Evolutionary conservation across 1,284 basidiomycete genomes (phyloP).

Genomic region (Schizopora paradoxa): DNA sequence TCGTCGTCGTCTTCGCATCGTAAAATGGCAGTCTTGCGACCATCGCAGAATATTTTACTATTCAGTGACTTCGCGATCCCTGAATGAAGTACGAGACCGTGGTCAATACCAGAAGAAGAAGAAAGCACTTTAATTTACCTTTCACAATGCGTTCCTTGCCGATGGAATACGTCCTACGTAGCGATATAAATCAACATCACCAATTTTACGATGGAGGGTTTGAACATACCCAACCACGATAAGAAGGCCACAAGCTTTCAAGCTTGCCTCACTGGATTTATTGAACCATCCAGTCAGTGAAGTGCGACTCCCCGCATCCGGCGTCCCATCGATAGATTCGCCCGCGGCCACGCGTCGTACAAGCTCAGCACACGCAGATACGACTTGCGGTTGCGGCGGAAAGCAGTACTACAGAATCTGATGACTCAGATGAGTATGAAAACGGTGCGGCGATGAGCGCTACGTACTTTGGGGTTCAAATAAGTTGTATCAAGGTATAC

Average conservation of each 20-base stretch:
- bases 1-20: constrained; percentile 81
- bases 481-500: constrained; percentile 98
- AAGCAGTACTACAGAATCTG: constrained; percentile 71
- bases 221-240: constrained; percentile 78
- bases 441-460: neutral
- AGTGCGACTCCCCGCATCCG: constrained; percentile 20
- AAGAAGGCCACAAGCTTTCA: constrained; percentile 39
- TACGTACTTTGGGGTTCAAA: constrained; percentile 74
- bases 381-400: constrained; percentile 89
- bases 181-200: constrained; percentile 6
- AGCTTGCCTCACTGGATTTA: constrained; percentile 15
- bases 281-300: constrained; percentile 39
- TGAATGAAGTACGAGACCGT: constrained; percentile 25
- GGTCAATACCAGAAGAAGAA: neutral
- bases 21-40: constrained; percentile 75
- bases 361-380: constrained; percentile 86
- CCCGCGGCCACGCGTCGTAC: constrained; percentile 55
- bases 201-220: constrained; percentile 1
- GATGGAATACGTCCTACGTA: constrained; percentile 83
- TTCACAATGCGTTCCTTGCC: constrained; percentile 97
- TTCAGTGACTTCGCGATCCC: constrained; percentile 80
- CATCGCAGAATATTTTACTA: constrained; percentile 89
- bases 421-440: neutral
- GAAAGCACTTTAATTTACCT: constrained; percentile 40
- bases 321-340: constrained; percentile 24